phyloP scores from a whole-genome alignment of 805 yeast species.

The Cephaloascus fragrans region DNA sequence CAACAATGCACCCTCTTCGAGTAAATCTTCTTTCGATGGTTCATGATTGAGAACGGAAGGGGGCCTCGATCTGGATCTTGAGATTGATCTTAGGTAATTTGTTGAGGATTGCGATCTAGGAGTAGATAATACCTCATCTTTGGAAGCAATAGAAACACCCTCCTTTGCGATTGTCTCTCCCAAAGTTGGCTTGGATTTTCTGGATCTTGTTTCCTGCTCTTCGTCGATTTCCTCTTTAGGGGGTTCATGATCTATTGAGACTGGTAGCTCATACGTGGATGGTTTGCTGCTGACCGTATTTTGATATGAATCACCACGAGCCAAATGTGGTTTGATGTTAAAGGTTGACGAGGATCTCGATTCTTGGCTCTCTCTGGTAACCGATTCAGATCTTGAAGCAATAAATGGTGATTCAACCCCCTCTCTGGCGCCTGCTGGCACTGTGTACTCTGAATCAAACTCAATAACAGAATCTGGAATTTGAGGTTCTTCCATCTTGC shows the following conservation, averaged over 20 bases:
- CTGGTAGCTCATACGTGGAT: constrained; percentile 18
- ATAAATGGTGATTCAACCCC: constrained; percentile 25
- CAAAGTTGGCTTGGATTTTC: constrained; percentile 32
- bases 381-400: constrained; percentile 7
- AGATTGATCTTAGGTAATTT: constrained; percentile 54
- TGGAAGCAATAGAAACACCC: constrained; percentile 16
- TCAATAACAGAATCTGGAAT: constrained; percentile 25
- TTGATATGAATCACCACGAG: constrained; percentile 71
- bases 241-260: constrained; percentile 3
- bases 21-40: constrained; percentile 31
- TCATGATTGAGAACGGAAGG: constrained; percentile 15
- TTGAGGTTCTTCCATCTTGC: constrained; percentile 8
- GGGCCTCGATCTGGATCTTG: constrained; percentile 53
- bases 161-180: constrained; percentile 35
- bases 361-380: constrained; percentile 4
- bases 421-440: constrained; percentile 36
- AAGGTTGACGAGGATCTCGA: constrained; percentile 4
- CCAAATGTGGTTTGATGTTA: constrained; percentile 52
- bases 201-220: constrained; percentile 25
- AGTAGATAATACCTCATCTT: constrained; percentile 8
- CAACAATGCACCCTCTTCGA: constrained; percentile 47
- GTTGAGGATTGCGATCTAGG: constrained; percentile 32
- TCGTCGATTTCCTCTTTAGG: constrained; percentile 16
- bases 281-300: constrained; percentile 40
- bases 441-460: constrained; percentile 23